Conservation (phyloP, 2,329 filamentous ascomycete genomes). For the Thielaviopsis cerberus region DNA sequence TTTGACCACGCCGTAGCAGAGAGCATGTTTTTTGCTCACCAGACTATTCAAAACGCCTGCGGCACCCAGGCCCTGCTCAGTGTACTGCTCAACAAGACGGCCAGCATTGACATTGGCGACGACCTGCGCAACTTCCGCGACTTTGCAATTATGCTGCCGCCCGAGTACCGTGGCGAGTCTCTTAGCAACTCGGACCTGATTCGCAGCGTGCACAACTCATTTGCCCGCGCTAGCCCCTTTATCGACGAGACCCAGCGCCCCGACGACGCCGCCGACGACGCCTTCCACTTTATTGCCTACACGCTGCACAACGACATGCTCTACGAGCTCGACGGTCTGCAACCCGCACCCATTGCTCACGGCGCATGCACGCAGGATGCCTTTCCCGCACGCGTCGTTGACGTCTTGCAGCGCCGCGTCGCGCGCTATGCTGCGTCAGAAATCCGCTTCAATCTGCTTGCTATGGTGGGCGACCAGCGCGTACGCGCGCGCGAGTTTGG, state of each 20-base stretch:
- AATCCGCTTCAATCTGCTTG: conserved; percentile 90
- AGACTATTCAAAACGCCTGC: conserved; percentile 97
- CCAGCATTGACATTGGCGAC: conserved; percentile 50
- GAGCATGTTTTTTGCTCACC: conserved; percentile 77
- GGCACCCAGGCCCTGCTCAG: conserved; percentile 88
- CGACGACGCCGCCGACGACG: conserved; percentile 58
- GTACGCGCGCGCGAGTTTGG: conserved; percentile 62
- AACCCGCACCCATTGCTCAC: conserved; percentile 81
- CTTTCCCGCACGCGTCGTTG: conserved; percentile 65
- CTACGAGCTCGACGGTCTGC: conserved; percentile 89
- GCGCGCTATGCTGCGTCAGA: conserved; percentile 68
- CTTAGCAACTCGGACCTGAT: conserved; percentile 48
- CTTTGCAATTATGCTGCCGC: conserved; percentile 68
- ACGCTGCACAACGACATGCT: conserved; percentile 59
- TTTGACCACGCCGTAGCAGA: conserved; percentile 63
- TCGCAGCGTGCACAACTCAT: conserved; percentile 71
- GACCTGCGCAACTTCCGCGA: conserved; percentile 64
- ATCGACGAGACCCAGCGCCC: conserved; percentile 70
- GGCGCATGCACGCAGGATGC: conserved; percentile 50
- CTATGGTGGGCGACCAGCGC: conserved; percentile 72
- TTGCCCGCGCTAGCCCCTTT: conserved; percentile 76
- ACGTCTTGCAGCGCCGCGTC: conserved; percentile 72
- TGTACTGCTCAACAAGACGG: conserved; percentile 71
- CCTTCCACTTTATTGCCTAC: conserved; percentile 96
- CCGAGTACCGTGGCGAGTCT: conserved; percentile 46